Evolutionary conservation across 2,329 filamentous ascomycete genomes (phyloP).

Genomic region (Colletotrichum tofieldiae): DNA sequence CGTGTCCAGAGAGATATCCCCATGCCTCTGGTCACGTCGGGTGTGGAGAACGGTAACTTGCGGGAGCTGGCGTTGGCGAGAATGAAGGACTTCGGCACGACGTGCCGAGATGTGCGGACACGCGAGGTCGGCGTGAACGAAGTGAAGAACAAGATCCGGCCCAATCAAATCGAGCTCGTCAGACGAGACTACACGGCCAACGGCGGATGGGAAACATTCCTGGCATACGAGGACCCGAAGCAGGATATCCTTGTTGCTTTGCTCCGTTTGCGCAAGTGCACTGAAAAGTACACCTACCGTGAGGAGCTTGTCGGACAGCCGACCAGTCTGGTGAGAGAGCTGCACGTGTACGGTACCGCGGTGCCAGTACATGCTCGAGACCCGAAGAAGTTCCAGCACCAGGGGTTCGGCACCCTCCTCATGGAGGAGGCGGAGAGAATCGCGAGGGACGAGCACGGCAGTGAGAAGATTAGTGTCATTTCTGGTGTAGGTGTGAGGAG

Average conservation of each 20-base stretch:
- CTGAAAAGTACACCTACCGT: slow-evolving; percentile 91
- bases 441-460: slow-evolving; percentile 93
- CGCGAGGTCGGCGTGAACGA: slow-evolving; percentile 98
- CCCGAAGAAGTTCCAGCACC: slow-evolving; percentile 97
- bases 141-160: slow-evolving; percentile 98
- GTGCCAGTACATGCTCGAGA: slow-evolving; percentile 98
- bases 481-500: slow-evolving; percentile 97
- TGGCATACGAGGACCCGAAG: slow-evolving; percentile 98
- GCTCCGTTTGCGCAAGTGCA: slow-evolving; percentile 91
- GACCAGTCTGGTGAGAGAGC: slow-evolving; percentile 91
- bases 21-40: slow-evolving; percentile 99
- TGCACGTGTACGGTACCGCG: slow-evolving; percentile 97
- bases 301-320: slow-evolving; percentile 88
- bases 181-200: slow-evolving; percentile 95
- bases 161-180: slow-evolving; percentile 95
- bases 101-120: slow-evolving; percentile 95
- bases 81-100: slow-evolving; percentile 99
- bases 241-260: slow-evolving; percentile 97
- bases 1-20: slow-evolving; percentile 98
- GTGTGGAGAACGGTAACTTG: slow-evolving; percentile 97
- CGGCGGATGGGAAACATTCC: slow-evolving; percentile 97
- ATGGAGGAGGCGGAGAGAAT: slow-evolving; percentile 99
- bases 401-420: slow-evolving; percentile 93
- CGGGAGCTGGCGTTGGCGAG: slow-evolving; percentile 93
- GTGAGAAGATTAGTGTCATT: slow-evolving; percentile 95